Conservation (phyloP, 2,329 filamentous ascomycete genomes). For the Aspergillus puulaauensis region DNA sequence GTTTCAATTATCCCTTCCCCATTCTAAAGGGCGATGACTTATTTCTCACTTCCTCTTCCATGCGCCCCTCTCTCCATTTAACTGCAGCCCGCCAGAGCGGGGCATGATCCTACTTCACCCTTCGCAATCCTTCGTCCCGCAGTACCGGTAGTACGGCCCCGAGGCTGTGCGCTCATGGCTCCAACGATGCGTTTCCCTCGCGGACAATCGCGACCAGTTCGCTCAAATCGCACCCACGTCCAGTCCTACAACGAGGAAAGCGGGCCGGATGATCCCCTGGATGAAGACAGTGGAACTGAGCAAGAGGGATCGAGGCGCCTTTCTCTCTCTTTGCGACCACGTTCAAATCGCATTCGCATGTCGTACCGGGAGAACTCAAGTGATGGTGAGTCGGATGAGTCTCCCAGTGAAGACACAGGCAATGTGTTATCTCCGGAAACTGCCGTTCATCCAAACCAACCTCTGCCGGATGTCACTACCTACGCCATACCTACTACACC, state of each 20-base stretch:
- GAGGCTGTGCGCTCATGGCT: slow-evolving; percentile 27
- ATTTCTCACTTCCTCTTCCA: not conserved
- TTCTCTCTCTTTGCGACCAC: slow-evolving; percentile 32
- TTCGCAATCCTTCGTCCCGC: slow-evolving; percentile 9
- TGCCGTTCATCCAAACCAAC: not conserved
- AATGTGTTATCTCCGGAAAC: slow-evolving; percentile 12
- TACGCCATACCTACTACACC: slow-evolving; percentile 6
- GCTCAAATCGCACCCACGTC: slow-evolving; percentile 35
- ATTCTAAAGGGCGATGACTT: not conserved
- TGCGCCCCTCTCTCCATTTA: not conserved
- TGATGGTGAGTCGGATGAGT: slow-evolving; percentile 25
- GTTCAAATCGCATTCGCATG: slow-evolving; percentile 24
- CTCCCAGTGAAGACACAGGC: slow-evolving; percentile 14
- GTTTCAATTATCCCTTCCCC: not conserved
- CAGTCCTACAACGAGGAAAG: slow-evolving; percentile 40
- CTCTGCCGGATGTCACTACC: slow-evolving; percentile 9
- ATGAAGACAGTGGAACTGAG: slow-evolving; percentile 14
- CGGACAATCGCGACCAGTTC: slow-evolving; percentile 33
- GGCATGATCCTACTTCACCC: slow-evolving; percentile 18
- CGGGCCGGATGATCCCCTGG: slow-evolving; percentile 29
- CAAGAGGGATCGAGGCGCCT: slow-evolving; percentile 15
- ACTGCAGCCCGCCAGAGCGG: not conserved
- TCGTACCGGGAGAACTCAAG: slow-evolving; percentile 39
- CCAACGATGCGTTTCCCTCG: slow-evolving; percentile 18
- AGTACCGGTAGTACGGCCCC: slow-evolving; percentile 7